These are phyloP conservation scores for Coniella vitis DNA, from an alignment of 2,329 filamentous ascomycete genomes.

Conservation along the genomic window DNA sequence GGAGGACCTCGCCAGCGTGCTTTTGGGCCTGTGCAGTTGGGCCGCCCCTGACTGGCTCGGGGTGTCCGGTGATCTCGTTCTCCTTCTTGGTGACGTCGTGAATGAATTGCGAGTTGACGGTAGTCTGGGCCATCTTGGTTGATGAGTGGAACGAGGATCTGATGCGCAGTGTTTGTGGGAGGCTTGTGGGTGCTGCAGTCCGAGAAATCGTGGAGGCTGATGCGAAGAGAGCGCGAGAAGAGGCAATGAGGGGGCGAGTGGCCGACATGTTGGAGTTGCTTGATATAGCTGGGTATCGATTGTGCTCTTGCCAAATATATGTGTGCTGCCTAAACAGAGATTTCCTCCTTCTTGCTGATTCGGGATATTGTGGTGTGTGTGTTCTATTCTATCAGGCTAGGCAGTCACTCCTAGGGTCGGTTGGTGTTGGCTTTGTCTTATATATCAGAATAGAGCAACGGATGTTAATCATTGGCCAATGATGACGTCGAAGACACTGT, in stretches of 20 bases:
- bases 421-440: no score
- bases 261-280: constrained; percentile 1
- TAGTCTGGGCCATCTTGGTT: constrained; percentile 15
- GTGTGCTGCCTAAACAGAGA: no score
- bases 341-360: no score
- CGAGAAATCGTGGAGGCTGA: background rate
- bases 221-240: background rate
- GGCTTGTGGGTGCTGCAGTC: background rate
- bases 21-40: constrained; percentile 34
- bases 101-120: constrained; percentile 25
- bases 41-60: constrained; percentile 27
- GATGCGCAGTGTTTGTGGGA: background rate
- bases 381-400: no score
- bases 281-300: no score
- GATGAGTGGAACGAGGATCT: constrained; percentile 12
- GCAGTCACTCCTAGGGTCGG: no score
- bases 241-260: background rate
- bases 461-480: constrained; percentile 4
- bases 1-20: constrained; percentile 26
- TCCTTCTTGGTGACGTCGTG: constrained; percentile 34
- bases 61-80: constrained; percentile 30
- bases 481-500: no score
- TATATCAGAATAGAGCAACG: no score
- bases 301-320: no score
- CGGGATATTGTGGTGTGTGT: no score